A percentile compares a stretch with the other conserved stretches of the same genome.
Conservation (phyloP, 1,284 basidiomycete genomes). For the Ustilago trichophora region DNA sequence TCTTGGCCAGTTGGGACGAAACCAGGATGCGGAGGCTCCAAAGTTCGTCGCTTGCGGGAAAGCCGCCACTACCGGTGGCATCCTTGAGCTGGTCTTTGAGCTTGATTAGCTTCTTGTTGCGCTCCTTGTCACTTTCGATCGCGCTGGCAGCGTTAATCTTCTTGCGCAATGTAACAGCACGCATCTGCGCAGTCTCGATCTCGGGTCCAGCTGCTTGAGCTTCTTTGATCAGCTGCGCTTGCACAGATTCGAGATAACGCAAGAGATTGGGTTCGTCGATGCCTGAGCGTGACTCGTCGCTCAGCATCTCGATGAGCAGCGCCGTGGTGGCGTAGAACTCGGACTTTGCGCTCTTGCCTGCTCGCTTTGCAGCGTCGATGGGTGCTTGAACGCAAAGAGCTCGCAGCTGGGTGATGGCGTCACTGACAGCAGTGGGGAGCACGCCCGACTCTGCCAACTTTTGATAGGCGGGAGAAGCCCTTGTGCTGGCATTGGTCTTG, state of each 20-base stretch:
- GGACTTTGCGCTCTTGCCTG: constrained; percentile 21
- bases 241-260: constrained; percentile 42
- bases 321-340: constrained; percentile 33
- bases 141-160: constrained; percentile 17
- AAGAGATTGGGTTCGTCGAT: constrained; percentile 54
- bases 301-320: constrained; percentile 41
- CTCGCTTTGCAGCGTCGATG: background rate
- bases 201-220: constrained; percentile 26
- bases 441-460: constrained; percentile 34
- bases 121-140: constrained; percentile 9
- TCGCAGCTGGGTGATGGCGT: constrained; percentile 35
- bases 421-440: constrained; percentile 34
- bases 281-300: constrained; percentile 31
- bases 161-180: constrained; percentile 23
- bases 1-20: constrained; percentile 11
- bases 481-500: background rate
- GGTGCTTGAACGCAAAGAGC: constrained; percentile 43
- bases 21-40: constrained; percentile 43
- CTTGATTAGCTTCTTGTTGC: constrained; percentile 18
- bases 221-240: constrained; percentile 31
- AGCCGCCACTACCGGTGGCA: constrained; percentile 13
- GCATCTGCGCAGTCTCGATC: constrained; percentile 40
- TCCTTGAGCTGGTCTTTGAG: constrained; percentile 27
- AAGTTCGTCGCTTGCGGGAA: constrained; percentile 31
- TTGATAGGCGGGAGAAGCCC: constrained; percentile 14